A percentile compares a stretch with the other conserved stretches of the same genome.
These are phyloP conservation scores for Debaryomyces castellii DNA, from an alignment of 805 yeast genomes.

Conservation along the genomic window DNA sequence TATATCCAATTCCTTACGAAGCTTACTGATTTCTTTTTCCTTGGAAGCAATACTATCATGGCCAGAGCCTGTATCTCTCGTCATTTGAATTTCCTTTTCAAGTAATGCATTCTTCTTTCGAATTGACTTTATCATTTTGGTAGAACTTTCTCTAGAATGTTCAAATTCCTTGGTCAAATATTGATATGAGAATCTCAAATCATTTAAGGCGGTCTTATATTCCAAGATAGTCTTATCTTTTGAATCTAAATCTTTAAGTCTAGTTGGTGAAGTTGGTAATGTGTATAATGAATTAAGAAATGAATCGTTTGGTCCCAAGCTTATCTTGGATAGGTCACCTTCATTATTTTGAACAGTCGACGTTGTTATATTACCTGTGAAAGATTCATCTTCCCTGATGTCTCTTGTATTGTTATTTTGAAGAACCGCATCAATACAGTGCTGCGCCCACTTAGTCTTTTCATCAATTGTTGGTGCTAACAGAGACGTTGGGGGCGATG, in stretches of 20 bases:
- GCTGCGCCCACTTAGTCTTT: slow-evolving; percentile 35
- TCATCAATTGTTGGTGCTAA: slow-evolving; percentile 21
- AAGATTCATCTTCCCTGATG: neutral
- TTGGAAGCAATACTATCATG: slow-evolving; percentile 17
- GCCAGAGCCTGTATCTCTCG: slow-evolving; percentile 2
- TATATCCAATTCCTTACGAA: slow-evolving; percentile 45
- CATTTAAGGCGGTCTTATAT: slow-evolving; percentile 61
- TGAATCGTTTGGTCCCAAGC: slow-evolving; percentile 16
- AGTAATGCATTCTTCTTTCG: slow-evolving; percentile 49
- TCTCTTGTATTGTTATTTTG: slow-evolving; percentile 1
- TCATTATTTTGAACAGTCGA: slow-evolving; percentile 11
- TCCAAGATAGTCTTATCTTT: slow-evolving; percentile 27
- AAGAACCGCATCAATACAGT: slow-evolving; percentile 38
- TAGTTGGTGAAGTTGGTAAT: slow-evolving; percentile 23
- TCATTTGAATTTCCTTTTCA: slow-evolving; percentile 45
- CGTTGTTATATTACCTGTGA: slow-evolving; percentile 4
- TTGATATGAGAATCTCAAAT: slow-evolving; percentile 68
- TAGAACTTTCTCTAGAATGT: slow-evolving; percentile 58
- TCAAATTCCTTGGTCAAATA: slow-evolving; percentile 68
- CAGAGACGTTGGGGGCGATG: slow-evolving; percentile 22
- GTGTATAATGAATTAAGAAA: slow-evolving; percentile 27
- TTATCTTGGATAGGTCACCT: slow-evolving; percentile 10
- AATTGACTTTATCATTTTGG: slow-evolving; percentile 51
- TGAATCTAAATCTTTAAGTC: slow-evolving; percentile 4
- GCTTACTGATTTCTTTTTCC: slow-evolving; percentile 41